phyloP scores from a whole-genome alignment of 2,329 filamentous ascomycete species.

The Daldinia sp. region DNA sequence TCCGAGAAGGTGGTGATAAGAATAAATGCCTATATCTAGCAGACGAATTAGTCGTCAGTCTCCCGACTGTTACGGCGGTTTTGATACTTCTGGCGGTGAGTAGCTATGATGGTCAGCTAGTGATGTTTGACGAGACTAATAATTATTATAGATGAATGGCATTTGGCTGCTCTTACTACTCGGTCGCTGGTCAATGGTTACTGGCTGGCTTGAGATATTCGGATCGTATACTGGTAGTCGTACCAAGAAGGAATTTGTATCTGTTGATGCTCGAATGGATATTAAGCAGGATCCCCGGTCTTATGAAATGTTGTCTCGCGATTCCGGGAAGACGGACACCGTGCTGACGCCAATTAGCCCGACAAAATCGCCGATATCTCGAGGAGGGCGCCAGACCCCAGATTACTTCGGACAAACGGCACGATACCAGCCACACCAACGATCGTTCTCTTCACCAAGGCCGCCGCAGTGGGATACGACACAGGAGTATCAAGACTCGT shows the following conservation, averaged over 20 bases:
- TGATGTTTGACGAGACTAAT: slow-evolving; percentile 19
- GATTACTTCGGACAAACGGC: slow-evolving; percentile 69
- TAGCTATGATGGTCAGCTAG: slow-evolving; percentile 37
- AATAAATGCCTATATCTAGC: slow-evolving; percentile 73
- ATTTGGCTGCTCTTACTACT: slow-evolving; percentile 87
- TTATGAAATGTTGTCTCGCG: slow-evolving; percentile 83
- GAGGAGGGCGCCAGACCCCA: slow-evolving; percentile 52
- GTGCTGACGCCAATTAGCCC: slow-evolving; percentile 63
- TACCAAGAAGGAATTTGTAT: slow-evolving; percentile 84
- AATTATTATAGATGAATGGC: slow-evolving; percentile 74
- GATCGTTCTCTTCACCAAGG: slow-evolving; percentile 68
- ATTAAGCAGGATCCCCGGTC: slow-evolving; percentile 73
- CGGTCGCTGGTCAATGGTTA: slow-evolving; percentile 85
- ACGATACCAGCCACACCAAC: slow-evolving; percentile 65
- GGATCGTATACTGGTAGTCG: slow-evolving; percentile 59
- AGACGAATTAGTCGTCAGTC: slow-evolving; percentile 73
- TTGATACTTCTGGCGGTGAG: slow-evolving; percentile 84
- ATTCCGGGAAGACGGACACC: slow-evolving; percentile 61
- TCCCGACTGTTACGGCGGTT: slow-evolving; percentile 83
- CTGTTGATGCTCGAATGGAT: slow-evolving; percentile 78
- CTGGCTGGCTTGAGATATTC: slow-evolving; percentile 81
- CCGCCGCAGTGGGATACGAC: slow-evolving; percentile 63
- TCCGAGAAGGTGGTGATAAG: slow-evolving; percentile 68
- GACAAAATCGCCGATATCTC: slow-evolving; percentile 52
- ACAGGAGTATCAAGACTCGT: slow-evolving; percentile 55